Conservation (phyloP, 2,329 filamentous ascomycete species). For the Talaromyces islandicus region DNA sequence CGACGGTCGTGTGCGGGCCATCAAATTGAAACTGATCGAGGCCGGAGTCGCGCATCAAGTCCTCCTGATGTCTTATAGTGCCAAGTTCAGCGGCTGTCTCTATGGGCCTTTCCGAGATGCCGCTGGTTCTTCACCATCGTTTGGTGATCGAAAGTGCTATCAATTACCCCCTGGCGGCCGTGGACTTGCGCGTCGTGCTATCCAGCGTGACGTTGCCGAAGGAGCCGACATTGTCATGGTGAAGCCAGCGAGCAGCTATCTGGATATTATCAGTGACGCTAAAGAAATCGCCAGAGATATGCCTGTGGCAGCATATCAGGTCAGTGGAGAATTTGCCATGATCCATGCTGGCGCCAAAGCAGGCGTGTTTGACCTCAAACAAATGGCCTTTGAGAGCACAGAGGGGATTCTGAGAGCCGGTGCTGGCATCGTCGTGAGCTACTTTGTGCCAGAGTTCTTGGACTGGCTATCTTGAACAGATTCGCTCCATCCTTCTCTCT, state of each 20-base stretch:
- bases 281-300: slow-evolving; percentile 90
- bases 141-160: slow-evolving; percentile 94
- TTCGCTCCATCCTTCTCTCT: not conserved
- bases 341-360: slow-evolving; percentile 93
- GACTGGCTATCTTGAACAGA: slow-evolving; percentile 47
- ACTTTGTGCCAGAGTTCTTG: slow-evolving; percentile 78
- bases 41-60: slow-evolving; percentile 86
- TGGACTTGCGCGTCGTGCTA: slow-evolving; percentile 84
- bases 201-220: slow-evolving; percentile 82
- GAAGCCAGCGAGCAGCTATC: slow-evolving; percentile 90
- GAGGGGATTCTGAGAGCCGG: slow-evolving; percentile 90
- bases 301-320: slow-evolving; percentile 92
- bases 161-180: slow-evolving; percentile 90
- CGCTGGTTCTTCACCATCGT: slow-evolving; percentile 81
- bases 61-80: slow-evolving; percentile 94
- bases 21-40: slow-evolving; percentile 96
- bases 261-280: slow-evolving; percentile 96
- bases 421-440: slow-evolving; percentile 86
- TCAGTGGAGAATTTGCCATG: slow-evolving; percentile 96
- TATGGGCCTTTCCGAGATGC: slow-evolving; percentile 98
- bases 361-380: slow-evolving; percentile 89
- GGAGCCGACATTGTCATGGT: slow-evolving; percentile 99
- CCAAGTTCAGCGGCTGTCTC: slow-evolving; percentile 93
- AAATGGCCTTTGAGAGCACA: slow-evolving; percentile 91
- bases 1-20: slow-evolving; percentile 91